These are phyloP conservation scores for Coemansia sp. DNA, from an alignment of 192 early-diverging fungal species.

Conservation along the genomic window DNA sequence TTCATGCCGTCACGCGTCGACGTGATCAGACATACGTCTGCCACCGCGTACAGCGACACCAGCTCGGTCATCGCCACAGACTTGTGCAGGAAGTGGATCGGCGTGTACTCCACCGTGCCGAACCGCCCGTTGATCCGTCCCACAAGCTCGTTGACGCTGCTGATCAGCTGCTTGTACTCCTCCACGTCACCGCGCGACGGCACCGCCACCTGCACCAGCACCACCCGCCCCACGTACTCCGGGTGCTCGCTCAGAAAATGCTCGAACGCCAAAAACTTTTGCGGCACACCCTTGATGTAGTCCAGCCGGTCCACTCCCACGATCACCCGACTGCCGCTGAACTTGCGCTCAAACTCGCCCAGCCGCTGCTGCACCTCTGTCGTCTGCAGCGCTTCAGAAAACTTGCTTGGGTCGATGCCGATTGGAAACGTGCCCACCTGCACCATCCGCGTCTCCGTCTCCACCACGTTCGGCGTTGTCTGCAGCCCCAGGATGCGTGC, in stretches of 20 bases:
- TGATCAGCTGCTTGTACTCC: constrained; percentile 94
- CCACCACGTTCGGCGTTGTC: constrained; percentile 91
- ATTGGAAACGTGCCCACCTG: constrained; percentile 99
- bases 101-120: constrained; percentile 93
- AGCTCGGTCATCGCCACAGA: constrained; percentile 94
- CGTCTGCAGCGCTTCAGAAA: constrained; percentile 79
- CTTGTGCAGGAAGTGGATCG: constrained; percentile 98
- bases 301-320: constrained; percentile 98
- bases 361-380: constrained; percentile 74
- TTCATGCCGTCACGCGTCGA: constrained; percentile 99
- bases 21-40: constrained; percentile 95
- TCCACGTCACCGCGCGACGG: constrained; percentile 98
- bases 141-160: constrained; percentile 95
- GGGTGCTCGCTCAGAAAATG: constrained; percentile 86
- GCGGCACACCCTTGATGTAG: constrained; percentile 99
- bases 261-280: constrained; percentile 96
- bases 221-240: constrained; percentile 91
- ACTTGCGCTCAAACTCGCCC: constrained; percentile 75
- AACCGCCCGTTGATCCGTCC: constrained; percentile 97
- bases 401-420: constrained; percentile 97
- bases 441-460: constrained; percentile 89
- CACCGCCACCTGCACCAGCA: constrained; percentile 96
- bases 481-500: constrained; percentile 93
- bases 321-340: constrained; percentile 85
- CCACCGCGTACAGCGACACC: constrained; percentile 91